A percentile compares a stretch with the other conserved stretches of the same genome.
These are phyloP conservation scores for Suillus subluteus DNA, from an alignment of 768 basidiomycete species.

Conservation along the genomic window DNA sequence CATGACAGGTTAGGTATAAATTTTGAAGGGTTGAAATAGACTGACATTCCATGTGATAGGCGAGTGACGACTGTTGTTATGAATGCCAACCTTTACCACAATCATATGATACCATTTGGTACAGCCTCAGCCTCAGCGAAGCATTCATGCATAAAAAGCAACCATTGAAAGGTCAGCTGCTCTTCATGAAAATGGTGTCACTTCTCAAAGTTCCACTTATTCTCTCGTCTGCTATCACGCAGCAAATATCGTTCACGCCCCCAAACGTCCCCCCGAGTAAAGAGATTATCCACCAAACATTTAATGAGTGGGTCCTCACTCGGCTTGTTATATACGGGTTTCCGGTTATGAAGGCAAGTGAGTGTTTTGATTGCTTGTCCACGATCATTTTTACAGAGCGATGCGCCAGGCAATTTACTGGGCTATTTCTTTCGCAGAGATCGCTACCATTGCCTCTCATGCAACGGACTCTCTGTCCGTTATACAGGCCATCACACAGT, in stretches of 20 bases:
- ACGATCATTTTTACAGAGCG: neutral
- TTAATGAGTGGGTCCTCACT: constrained; percentile 5
- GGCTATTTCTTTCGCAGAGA: constrained; percentile 1
- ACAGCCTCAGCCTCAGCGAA: neutral
- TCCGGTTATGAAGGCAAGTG: neutral
- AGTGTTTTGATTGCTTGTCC: neutral
- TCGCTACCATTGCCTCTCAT: neutral
- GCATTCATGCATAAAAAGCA: neutral
- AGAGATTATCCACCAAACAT: constrained; percentile 27
- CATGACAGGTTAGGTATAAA: no score
- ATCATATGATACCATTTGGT: neutral
- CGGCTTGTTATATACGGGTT: neutral
- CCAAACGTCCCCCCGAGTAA: constrained; percentile 44
- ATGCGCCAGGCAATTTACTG: constrained; percentile 3
- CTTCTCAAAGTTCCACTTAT: constrained; percentile 46
- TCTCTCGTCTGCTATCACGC: constrained; percentile 41
- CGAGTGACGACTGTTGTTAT: neutral
- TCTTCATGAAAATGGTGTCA: constrained; percentile 23
- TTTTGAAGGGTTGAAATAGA: no score
- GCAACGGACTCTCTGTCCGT: neutral
- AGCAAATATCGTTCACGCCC: constrained; percentile 47
- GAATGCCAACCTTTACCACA: neutral
- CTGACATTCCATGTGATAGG: neutral
- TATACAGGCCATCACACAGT: neutral
- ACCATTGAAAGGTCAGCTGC: neutral